Evolutionary conservation across 495 filamentous ascomycete species (phyloP).

Genomic region (Penicillium dipodomyicola): DNA sequence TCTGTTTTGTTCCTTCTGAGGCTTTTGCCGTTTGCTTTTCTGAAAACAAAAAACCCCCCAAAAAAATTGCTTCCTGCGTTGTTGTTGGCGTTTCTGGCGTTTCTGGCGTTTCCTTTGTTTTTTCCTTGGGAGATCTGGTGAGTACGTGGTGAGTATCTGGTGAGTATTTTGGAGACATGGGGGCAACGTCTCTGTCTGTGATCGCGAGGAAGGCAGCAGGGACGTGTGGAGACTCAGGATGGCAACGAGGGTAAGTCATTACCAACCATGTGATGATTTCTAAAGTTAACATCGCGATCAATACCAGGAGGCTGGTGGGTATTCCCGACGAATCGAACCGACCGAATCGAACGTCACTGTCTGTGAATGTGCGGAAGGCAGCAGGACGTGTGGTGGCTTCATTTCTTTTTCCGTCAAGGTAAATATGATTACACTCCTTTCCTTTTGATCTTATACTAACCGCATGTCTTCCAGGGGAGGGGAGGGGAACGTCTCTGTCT

Average conservation of each 20-base stretch:
- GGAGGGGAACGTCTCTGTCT: constrained; percentile 1
- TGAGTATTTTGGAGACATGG: background rate
- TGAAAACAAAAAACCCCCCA: background rate
- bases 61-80: background rate
- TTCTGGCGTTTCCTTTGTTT: background rate
- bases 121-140: background rate
- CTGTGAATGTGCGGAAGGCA: background rate
- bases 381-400: background rate
- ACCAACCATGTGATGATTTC: background rate
- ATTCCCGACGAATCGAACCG: background rate
- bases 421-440: background rate
- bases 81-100: background rate
- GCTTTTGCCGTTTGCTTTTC: constrained; percentile 4
- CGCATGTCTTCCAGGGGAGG: background rate
- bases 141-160: no score
- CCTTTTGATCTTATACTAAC: background rate
- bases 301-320: background rate
- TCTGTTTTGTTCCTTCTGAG: background rate
- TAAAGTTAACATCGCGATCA: background rate
- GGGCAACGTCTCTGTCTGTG: constrained; percentile 5
- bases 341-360: background rate
- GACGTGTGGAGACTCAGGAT: background rate
- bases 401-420: background rate
- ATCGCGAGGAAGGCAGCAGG: constrained; percentile 2
- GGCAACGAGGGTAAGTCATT: background rate